These are phyloP conservation scores for Linum tenue DNA, from an alignment of 345 rosid genomes.

Conservation along the genomic window DNA sequence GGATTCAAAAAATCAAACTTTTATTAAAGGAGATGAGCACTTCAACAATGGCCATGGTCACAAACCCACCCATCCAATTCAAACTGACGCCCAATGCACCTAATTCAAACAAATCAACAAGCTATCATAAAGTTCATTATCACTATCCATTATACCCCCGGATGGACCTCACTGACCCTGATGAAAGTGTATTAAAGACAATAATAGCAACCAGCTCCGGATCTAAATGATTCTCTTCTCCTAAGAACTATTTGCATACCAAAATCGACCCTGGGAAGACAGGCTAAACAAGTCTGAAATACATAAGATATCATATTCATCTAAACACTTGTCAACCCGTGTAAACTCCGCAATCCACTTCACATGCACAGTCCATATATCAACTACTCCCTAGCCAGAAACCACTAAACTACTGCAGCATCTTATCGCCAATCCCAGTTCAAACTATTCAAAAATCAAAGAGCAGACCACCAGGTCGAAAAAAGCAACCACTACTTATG, in stretches of 20 bases:
- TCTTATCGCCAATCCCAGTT: not conserved
- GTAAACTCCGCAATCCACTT: not conserved
- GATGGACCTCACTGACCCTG: too few species aligned
- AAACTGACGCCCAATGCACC: not conserved
- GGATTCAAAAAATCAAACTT: constrained; percentile 14
- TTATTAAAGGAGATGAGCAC: not conserved
- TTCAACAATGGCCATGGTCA: not conserved
- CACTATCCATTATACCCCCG: not conserved
- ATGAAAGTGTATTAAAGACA: too few species aligned
- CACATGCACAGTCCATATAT: not conserved
- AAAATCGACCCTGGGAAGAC: not conserved
- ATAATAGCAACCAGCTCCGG: too few species aligned
- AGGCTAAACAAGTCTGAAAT: not conserved
- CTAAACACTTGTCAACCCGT: not conserved
- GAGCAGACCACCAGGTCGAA: not conserved
- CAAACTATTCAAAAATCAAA: not conserved
- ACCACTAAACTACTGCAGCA: not conserved
- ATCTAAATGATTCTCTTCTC: not conserved
- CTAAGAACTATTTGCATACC: not conserved
- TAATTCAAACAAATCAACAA: not conserved
- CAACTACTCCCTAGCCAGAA: not conserved
- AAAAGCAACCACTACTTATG: not conserved
- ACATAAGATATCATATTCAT: not conserved
- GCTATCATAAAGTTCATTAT: not conserved
- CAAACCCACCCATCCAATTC: not conserved